A percentile compares a stretch with the other conserved stretches of the same genome.
Conservation (phyloP, 768 basidiomycete species). For the Cystobasidium tubakii region DNA sequence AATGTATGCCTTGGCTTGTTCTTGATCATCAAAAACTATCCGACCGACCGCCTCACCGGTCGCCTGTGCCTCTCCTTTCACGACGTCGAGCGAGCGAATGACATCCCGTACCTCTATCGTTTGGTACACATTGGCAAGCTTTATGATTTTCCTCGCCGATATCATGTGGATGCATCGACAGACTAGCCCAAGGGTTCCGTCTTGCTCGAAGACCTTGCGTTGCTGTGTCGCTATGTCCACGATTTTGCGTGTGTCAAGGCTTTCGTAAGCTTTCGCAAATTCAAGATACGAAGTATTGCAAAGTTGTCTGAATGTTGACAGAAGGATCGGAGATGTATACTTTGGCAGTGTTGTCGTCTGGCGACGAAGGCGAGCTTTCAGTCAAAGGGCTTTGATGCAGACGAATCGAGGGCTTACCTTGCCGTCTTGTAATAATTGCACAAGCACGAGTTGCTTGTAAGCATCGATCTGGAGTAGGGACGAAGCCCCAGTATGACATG, state of each 20-base stretch:
- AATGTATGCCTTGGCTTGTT: constrained; percentile 15
- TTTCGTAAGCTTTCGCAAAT: constrained; percentile 61
- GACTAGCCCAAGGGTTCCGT: constrained; percentile 67
- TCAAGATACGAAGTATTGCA: constrained; percentile 55
- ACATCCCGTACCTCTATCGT: constrained; percentile 48
- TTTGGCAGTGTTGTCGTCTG: constrained; percentile 58
- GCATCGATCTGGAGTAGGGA: constrained; percentile 73
- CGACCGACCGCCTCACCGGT: neutral
- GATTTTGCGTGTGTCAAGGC: constrained; percentile 47
- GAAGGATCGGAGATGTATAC: constrained; percentile 61
- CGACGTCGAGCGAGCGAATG: neutral
- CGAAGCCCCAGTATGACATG: constrained; percentile 52
- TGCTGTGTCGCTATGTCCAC: constrained; percentile 58
- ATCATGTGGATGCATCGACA: constrained; percentile 63
- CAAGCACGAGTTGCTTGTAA: constrained; percentile 70
- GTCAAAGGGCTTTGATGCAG: no score
- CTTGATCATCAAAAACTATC: neutral
- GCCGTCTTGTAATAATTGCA: constrained; percentile 72
- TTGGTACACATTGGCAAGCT: constrained; percentile 71
- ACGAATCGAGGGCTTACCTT: constrained; percentile 53
- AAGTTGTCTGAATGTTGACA: constrained; percentile 62
- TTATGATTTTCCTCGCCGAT: constrained; percentile 70
- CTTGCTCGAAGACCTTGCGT: constrained; percentile 55
- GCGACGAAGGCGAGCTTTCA: no score
- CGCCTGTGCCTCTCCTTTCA: neutral